Conservation (phyloP, 2,329 filamentous ascomycete genomes). For the Pestalotiopsis sp. region DNA sequence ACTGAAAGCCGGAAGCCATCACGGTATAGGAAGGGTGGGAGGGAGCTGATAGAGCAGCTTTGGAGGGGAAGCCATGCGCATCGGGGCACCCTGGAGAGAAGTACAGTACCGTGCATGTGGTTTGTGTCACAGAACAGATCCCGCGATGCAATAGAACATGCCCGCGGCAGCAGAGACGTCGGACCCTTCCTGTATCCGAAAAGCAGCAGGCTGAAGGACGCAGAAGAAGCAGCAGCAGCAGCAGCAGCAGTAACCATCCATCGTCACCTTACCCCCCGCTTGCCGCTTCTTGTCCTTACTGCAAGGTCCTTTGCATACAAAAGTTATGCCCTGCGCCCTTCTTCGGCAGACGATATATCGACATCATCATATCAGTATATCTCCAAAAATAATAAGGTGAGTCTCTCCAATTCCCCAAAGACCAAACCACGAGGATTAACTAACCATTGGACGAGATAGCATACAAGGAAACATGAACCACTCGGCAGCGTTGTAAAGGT, state of each 20-base stretch:
- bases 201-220: not conserved
- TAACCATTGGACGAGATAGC: not conserved
- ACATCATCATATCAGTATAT: not conserved
- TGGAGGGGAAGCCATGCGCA: not conserved
- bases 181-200: not conserved
- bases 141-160: not conserved
- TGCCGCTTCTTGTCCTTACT: not conserved
- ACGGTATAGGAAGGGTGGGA: not conserved
- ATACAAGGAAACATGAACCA: not conserved
- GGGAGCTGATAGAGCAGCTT: not conserved
- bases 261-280: not conserved
- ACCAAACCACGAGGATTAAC: not conserved
- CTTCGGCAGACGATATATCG: not conserved
- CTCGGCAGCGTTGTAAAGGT: not conserved
- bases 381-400: not conserved
- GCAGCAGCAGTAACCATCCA: not conserved
- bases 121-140: not conserved
- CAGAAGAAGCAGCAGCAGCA: not conserved
- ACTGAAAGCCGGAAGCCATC: not conserved
- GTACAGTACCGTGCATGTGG: not conserved
- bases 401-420: not conserved
- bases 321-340: not conserved
- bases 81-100: not conserved
- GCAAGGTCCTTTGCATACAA: not conserved
- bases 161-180: not conserved